Evolutionary conservation across 768 basidiomycete species (phyloP).

Genomic region (Termitomyces sp.): DNA sequence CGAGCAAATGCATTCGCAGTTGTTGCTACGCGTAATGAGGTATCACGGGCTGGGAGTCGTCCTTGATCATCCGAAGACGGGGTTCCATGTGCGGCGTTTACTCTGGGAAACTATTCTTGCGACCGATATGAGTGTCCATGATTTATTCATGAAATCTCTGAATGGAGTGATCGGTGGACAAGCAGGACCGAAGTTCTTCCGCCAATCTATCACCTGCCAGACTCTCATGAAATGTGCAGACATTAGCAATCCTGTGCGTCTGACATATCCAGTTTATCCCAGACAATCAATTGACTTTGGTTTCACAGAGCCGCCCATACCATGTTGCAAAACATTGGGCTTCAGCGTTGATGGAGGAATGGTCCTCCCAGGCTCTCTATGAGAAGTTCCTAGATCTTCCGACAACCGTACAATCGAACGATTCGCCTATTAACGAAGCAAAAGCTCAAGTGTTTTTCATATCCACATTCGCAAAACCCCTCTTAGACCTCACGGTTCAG

Average conservation of each 20-base stretch:
- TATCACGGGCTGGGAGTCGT: slow-evolving; percentile 71
- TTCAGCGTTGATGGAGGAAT: slow-evolving; percentile 81
- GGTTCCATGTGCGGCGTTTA: slow-evolving; percentile 59
- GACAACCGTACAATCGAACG: slow-evolving; percentile 45
- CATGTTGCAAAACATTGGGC: slow-evolving; percentile 94
- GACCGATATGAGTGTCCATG: slow-evolving; percentile 94
- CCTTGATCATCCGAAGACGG: slow-evolving; percentile 51
- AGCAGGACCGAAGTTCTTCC: slow-evolving; percentile 34
- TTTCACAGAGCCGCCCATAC: slow-evolving; percentile 81
- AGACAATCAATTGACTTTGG: background rate
- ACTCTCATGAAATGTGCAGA: slow-evolving; percentile 96
- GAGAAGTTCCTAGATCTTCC: slow-evolving; percentile 78
- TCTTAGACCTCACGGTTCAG: slow-evolving; percentile 71
- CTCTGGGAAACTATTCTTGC: slow-evolving; percentile 83
- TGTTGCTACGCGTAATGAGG: slow-evolving; percentile 78
- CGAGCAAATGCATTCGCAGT: slow-evolving; percentile 87
- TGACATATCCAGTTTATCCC: background rate
- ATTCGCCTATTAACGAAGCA: slow-evolving; percentile 59
- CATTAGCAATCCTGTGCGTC: slow-evolving; percentile 94
- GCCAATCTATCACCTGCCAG: slow-evolving; percentile 78
- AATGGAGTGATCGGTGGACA: slow-evolving; percentile 42
- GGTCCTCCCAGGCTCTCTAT: slow-evolving; percentile 85
- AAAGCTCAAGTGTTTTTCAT: slow-evolving; percentile 89
- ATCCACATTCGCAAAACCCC: slow-evolving; percentile 73
- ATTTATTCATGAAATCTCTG: slow-evolving; percentile 75